A percentile compares a stretch with the other conserved stretches of the same genome.
Evolutionary conservation across 2,329 filamentous ascomycete genomes (phyloP).

Genomic region (Penicillium concentricum): DNA sequence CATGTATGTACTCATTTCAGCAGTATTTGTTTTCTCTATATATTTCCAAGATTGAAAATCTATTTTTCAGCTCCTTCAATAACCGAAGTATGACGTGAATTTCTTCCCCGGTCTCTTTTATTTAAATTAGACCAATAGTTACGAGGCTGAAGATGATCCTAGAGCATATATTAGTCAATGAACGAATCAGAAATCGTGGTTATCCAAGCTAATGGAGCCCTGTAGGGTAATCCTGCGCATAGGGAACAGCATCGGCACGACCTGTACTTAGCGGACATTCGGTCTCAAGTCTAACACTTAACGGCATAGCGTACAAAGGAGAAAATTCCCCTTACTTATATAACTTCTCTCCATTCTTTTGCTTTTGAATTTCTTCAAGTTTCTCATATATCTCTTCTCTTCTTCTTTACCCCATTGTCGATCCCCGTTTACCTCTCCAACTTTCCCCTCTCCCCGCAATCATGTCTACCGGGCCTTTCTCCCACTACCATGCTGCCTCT

Average conservation of each 20-base stretch:
- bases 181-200: conserved; percentile 2
- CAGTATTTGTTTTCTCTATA: background rate
- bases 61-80: background rate
- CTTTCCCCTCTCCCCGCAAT: conserved; percentile 15
- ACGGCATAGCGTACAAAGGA: conserved; percentile 26
- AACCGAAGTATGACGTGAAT: conserved; percentile 5
- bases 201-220: conserved; percentile 2
- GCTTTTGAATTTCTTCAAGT: conserved; percentile 3
- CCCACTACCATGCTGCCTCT: conserved; percentile 70
- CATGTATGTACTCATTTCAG: no score
- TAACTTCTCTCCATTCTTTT: conserved; percentile 2
- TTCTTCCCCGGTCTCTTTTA: background rate
- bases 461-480: conserved; percentile 40
- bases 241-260: conserved; percentile 29
- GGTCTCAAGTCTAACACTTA: conserved; percentile 35
- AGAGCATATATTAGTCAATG: conserved; percentile 1
- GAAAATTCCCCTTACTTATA: background rate
- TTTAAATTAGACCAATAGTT: conserved; percentile 1
- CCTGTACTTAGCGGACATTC: conserved; percentile 28
- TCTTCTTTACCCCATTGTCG: conserved; percentile 4
- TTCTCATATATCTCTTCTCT: conserved; percentile 1
- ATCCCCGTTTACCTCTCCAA: conserved; percentile 16
- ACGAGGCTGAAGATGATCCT: background rate
- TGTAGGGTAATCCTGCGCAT: conserved; percentile 29
- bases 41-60: background rate